Conservation (phyloP, 257 asterid genomes). For the Plantago ovata region DNA sequence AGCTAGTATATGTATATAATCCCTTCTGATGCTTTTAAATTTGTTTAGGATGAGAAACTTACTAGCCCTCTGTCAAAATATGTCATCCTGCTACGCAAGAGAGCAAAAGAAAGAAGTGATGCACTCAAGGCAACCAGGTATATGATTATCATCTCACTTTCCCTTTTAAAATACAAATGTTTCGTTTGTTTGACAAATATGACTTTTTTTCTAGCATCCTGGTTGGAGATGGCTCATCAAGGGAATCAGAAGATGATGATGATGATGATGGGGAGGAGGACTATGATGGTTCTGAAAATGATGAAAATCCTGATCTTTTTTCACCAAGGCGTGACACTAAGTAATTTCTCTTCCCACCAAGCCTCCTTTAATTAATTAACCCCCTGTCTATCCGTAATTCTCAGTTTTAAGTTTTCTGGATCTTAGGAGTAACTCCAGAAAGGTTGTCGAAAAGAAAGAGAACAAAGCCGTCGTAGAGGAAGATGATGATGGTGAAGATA, state of each 20-base stretch:
- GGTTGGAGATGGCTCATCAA: slow-evolving; percentile 59
- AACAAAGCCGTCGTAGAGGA: slow-evolving; percentile 28
- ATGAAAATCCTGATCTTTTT: slow-evolving; percentile 36
- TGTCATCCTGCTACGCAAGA: slow-evolving; percentile 55
- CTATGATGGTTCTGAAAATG: slow-evolving; percentile 41
- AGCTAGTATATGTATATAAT: no score
- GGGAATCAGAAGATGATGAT: slow-evolving; percentile 47
- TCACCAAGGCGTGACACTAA: slow-evolving; percentile 43
- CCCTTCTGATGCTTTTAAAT: background rate
- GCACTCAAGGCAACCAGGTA: slow-evolving; percentile 75
- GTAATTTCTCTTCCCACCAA: slow-evolving; percentile 30
- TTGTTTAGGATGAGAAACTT: slow-evolving; percentile 52
- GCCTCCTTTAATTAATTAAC: background rate
- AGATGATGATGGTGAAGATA: slow-evolving; percentile 54
- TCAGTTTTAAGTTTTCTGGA: background rate
- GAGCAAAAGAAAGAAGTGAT: slow-evolving; percentile 63
- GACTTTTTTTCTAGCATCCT: slow-evolving; percentile 40
- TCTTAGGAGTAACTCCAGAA: slow-evolving; percentile 33
- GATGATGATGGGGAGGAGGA: slow-evolving; percentile 37
- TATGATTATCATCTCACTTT: slow-evolving; percentile 1
- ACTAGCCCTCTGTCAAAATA: slow-evolving; percentile 71
- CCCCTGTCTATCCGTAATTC: background rate
- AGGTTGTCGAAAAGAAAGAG: slow-evolving; percentile 37
- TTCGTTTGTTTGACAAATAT: slow-evolving; percentile 3
- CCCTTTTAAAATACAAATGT: background rate